These are phyloP conservation scores for Coniella vitis DNA, from an alignment of 2,329 filamentous ascomycete genomes.

Conservation along the genomic window DNA sequence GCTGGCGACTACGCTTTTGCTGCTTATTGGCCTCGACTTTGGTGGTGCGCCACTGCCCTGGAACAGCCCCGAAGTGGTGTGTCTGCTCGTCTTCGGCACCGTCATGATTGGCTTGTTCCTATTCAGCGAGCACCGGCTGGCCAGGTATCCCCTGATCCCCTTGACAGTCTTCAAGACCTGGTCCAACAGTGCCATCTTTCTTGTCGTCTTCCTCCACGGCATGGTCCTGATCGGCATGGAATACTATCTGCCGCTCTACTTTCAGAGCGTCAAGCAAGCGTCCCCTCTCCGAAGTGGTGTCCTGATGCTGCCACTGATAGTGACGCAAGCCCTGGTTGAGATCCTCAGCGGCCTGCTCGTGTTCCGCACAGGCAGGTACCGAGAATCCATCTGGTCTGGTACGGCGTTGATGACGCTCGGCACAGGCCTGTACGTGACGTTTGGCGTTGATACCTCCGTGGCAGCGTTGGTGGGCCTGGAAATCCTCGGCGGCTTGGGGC, in stretches of 20 bases:
- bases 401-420: constrained; percentile 48
- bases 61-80: constrained; percentile 51
- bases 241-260: constrained; percentile 64
- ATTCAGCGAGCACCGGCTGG: constrained; percentile 53
- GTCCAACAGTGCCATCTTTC: constrained; percentile 48
- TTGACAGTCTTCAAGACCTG: constrained; percentile 46
- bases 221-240: constrained; percentile 53
- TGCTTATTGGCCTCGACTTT: constrained; percentile 60
- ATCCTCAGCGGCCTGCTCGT: constrained; percentile 25
- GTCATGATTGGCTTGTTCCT: constrained; percentile 43
- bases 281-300: constrained; percentile 47
- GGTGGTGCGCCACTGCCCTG: constrained; percentile 57
- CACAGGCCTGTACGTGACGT: constrained; percentile 47
- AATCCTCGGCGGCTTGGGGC: background rate
- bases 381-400: constrained; percentile 43
- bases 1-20: constrained; percentile 54
- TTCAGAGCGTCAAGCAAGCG: constrained; percentile 54
- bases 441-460: constrained; percentile 11
- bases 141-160: constrained; percentile 57
- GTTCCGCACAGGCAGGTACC: constrained; percentile 48
- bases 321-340: background rate
- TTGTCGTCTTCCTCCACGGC: constrained; percentile 32
- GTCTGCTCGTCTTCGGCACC: constrained; percentile 49
- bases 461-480: background rate
- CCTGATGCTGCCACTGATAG: background rate